phyloP scores from a whole-genome alignment of 306 rosid species.

The Cicer chorassanicum region DNA sequence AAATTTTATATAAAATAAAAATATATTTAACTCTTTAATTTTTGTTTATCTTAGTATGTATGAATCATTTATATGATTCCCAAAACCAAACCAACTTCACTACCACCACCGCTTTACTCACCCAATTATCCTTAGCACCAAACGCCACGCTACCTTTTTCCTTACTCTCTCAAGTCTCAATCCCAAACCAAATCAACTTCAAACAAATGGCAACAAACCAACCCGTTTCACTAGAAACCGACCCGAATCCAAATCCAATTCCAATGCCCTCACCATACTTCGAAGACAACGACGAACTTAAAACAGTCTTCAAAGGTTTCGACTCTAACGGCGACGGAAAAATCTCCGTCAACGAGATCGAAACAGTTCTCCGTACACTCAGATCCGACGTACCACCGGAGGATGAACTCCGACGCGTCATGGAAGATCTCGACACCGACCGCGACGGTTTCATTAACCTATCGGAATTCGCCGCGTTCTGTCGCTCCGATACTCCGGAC shows the following conservation, averaged over 20 bases:
- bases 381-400: slow-evolving; percentile 54
- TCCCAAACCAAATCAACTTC: slow-evolving; percentile 1
- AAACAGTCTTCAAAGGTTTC: slow-evolving; percentile 71
- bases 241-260: slow-evolving; percentile 28
- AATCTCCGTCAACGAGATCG: slow-evolving; percentile 79
- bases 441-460: slow-evolving; percentile 69
- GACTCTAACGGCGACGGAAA: slow-evolving; percentile 85
- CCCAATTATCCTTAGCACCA: too few species aligned
- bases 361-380: slow-evolving; percentile 60
- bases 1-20: too few species aligned
- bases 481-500: slow-evolving; percentile 53
- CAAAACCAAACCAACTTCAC: too few species aligned
- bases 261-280: slow-evolving; percentile 33
- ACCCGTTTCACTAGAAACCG: slow-evolving; percentile 1
- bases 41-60: too few species aligned
- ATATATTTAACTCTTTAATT: too few species aligned
- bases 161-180: neutral
- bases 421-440: slow-evolving; percentile 76
- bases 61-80: too few species aligned
- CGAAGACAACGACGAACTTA: slow-evolving; percentile 55
- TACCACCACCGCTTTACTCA: too few species aligned
- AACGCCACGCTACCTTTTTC: too few species aligned
- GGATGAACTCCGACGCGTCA: slow-evolving; percentile 60
- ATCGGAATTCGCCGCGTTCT: slow-evolving; percentile 72
- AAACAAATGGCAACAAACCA: slow-evolving; percentile 31